Conservation (phyloP, 768 basidiomycete species). For the Amanita pallidorosea region DNA sequence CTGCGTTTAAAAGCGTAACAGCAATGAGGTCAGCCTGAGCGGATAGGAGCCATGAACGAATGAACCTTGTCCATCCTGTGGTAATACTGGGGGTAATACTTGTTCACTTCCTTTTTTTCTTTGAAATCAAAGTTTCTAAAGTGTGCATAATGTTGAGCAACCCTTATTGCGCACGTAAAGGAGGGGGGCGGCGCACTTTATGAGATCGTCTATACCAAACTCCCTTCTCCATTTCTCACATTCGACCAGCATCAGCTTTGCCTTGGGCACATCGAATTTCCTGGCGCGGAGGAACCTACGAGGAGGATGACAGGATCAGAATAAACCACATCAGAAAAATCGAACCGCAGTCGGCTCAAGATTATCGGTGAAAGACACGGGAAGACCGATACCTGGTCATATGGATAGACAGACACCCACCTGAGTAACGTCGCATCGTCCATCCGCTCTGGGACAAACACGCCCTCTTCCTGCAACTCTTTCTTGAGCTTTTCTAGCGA, state of each 20-base stretch:
- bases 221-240: conserved; percentile 88
- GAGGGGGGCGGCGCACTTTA: conserved; percentile 33
- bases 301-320: neutral
- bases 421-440: conserved; percentile 59
- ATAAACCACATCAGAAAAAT: no score
- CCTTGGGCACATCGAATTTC: conserved; percentile 76
- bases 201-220: conserved; percentile 69
- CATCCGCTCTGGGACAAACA: conserved; percentile 54
- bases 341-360: no score
- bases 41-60: neutral
- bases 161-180: conserved; percentile 1
- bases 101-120: conserved; percentile 75
- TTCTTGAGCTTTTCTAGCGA: conserved; percentile 58
- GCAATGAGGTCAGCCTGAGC: neutral
- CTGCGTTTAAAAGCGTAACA: conserved; percentile 25
- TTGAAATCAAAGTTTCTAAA: conserved; percentile 79
- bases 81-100: conserved; percentile 93
- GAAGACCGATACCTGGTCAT: neutral
- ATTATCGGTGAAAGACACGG: neutral
- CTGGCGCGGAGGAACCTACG: conserved; percentile 86
- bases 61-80: conserved; percentile 90
- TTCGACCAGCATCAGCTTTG: conserved; percentile 75
- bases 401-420: conserved; percentile 16
- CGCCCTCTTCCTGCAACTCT: conserved; percentile 48
- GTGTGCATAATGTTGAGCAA: neutral